A percentile compares a stretch with the other conserved stretches of the same genome.
These are phyloP conservation scores for Sambucus nigra DNA, from an alignment of 129 eudicot species.

Conservation along the genomic window DNA sequence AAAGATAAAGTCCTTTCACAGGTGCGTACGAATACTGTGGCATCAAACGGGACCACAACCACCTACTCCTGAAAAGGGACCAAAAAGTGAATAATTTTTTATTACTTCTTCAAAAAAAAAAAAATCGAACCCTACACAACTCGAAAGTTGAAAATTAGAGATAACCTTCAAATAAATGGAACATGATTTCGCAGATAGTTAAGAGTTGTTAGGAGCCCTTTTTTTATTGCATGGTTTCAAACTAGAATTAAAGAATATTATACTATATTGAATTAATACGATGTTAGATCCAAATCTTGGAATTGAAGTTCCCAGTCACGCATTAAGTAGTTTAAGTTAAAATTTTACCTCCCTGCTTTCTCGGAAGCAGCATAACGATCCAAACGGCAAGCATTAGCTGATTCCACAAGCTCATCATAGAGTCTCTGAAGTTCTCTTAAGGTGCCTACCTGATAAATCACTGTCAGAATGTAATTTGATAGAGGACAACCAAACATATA, in stretches of 20 bases:
- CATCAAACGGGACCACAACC: slow-evolving; percentile 95
- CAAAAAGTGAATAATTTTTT: background rate
- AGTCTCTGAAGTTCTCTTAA: slow-evolving; percentile 83
- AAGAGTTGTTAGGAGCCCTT: too few species aligned
- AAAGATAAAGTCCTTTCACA: slow-evolving; percentile 90
- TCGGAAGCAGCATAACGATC: slow-evolving; percentile 81
- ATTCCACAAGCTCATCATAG: slow-evolving; percentile 79
- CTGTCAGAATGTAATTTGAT: slow-evolving; percentile 6
- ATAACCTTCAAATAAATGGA: background rate
- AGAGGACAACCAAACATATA: background rate
- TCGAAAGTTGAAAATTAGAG: background rate
- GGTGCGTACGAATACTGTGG: slow-evolving; percentile 76
- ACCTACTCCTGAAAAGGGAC: slow-evolving; percentile 65
- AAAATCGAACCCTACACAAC: background rate
- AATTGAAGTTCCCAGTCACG: background rate
- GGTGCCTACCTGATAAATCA: slow-evolving; percentile 53
- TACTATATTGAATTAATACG: too few species aligned
- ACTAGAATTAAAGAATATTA: too few species aligned
- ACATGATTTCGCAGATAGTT: background rate
- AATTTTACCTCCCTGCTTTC: slow-evolving; percentile 67
- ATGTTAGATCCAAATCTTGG: too few species aligned
- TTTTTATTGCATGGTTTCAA: too few species aligned
- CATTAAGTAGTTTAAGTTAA: background rate
- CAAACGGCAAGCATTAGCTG: slow-evolving; percentile 67
- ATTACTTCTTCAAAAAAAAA: background rate